Evolutionary conservation across 768 basidiomycete genomes (phyloP), one percentile per base, ranked within the genome.

Genomic region (Dioszegia aurantiaca): DNA sequence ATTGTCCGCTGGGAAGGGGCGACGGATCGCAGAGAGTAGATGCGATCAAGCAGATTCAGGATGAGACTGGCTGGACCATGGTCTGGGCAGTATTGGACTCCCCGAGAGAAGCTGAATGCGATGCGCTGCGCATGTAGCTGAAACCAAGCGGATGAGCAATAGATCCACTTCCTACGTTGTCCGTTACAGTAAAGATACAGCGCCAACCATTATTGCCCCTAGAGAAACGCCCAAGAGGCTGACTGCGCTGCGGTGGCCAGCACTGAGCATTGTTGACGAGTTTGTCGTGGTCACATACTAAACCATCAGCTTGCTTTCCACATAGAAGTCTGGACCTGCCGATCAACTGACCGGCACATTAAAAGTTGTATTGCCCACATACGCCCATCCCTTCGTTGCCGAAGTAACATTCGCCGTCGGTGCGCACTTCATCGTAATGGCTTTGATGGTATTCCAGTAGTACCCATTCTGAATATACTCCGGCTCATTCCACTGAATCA

Each of bases 401-500:
- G 28, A 23, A 2, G 28, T 55, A 0, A 46, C 26, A 21, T 48
- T 56, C n/a, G 52, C 10, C 27, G 59, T 63, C 31, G 56, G 48
- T 41, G 67, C 65, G 63, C 75, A 77, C 0, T 61, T 52, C 39
- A 77, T 59, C 27, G 59, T 63, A 48, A 77, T 40, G 59, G 69
- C 68, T 26, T 70, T 61, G 30, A 77, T 42, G 19, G 72, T 62
- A 21, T 70, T 67, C 40, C 55, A 57, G 31, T 52, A 71, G 77
- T 51, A 74, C 80, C 84, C 86, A 19, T 87, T 85, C 14, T 86
- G 72, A 49, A 77, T 57, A 75, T 89, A 91, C 75, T 91, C 89
- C 30, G 87, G 83, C 72, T 90, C 84, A 19, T 79, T 67, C 86
- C 87, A 92, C 79, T 89, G 79, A 77, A 90, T 88, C 83, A 88